These are phyloP conservation scores for Chaetomium strumarium DNA, from an alignment of 2,329 filamentous ascomycete species.

Conservation along the genomic window DNA sequence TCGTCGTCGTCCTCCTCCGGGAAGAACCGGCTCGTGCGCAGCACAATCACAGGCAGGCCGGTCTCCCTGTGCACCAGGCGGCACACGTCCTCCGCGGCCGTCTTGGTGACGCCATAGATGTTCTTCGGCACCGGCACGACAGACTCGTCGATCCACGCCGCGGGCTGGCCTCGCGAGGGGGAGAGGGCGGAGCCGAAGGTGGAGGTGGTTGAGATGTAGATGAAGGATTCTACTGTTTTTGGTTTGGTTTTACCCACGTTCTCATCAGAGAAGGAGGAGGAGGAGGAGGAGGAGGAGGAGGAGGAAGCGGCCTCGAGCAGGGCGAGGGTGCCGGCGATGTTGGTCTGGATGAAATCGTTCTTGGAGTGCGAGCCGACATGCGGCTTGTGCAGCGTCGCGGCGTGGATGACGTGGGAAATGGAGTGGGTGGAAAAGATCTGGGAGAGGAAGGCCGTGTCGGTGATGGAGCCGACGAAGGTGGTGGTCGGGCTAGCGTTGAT, in stretches of 20 bases:
- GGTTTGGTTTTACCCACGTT: no score
- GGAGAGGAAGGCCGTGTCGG: slow-evolving; percentile 31
- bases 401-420: slow-evolving; percentile 38
- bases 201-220: slow-evolving; percentile 44
- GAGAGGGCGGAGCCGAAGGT: slow-evolving; percentile 38
- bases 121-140: slow-evolving; percentile 40
- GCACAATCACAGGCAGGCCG: slow-evolving; percentile 36
- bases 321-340: slow-evolving; percentile 38
- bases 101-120: slow-evolving; percentile 45
- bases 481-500: slow-evolving; percentile 36
- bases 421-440: slow-evolving; percentile 29
- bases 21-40: slow-evolving; percentile 45
- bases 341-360: slow-evolving; percentile 39
- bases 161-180: slow-evolving; percentile 32
- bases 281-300: slow-evolving; percentile 16
- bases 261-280: neutral
- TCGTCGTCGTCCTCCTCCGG: slow-evolving; percentile 43
- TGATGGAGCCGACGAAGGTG: slow-evolving; percentile 33
- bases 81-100: slow-evolving; percentile 44
- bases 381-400: slow-evolving; percentile 43
- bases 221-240: slow-evolving; percentile 25
- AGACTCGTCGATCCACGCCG: slow-evolving; percentile 40
- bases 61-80: slow-evolving; percentile 36
- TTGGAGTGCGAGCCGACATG: slow-evolving; percentile 42
- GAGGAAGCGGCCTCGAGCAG: slow-evolving; percentile 37